A percentile compares a stretch with the other conserved stretches of the same genome.
phyloP scores from a whole-genome alignment of 371 early-diverging fungal species.

The Mucor piriformis region DNA sequence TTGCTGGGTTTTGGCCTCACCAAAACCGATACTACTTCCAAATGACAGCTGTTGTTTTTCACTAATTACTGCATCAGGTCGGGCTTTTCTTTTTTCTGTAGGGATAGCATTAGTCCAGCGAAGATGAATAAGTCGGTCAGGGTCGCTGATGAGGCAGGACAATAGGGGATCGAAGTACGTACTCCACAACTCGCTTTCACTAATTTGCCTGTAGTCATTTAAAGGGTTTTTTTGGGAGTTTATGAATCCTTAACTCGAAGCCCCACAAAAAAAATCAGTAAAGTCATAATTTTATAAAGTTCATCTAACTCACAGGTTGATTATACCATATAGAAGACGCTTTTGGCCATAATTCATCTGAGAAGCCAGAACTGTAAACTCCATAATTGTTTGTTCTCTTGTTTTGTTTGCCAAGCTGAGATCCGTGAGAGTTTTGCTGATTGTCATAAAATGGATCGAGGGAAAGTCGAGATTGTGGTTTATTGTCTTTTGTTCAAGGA shows the following conservation, averaged over 20 bases:
- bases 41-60: conserved; percentile 26
- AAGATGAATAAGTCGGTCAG: conserved; percentile 26
- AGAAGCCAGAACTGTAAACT: conserved; percentile 21
- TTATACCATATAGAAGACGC: conserved; percentile 19
- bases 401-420: conserved; percentile 12
- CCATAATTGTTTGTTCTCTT: conserved; percentile 15
- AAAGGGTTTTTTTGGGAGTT: conserved; percentile 18
- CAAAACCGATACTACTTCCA: conserved; percentile 19
- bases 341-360: conserved; percentile 23
- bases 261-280: conserved; percentile 19
- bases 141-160: conserved; percentile 30
- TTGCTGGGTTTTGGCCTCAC: conserved; percentile 15
- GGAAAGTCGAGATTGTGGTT: conserved; percentile 16
- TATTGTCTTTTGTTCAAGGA: conserved; percentile 11
- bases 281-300: conserved; percentile 20
- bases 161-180: conserved; percentile 37
- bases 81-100: conserved; percentile 27
- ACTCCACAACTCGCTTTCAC: conserved; percentile 40
- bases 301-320: conserved; percentile 20
- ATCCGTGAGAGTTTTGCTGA: conserved; percentile 7
- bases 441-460: conserved; percentile 11
- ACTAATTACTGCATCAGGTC: conserved; percentile 31
- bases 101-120: conserved; percentile 33
- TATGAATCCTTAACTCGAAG: conserved; percentile 21
- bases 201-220: conserved; percentile 24